phyloP scores from a whole-genome alignment of 192 early-diverging fungal genomes.

The Linnemannia hyalina region DNA sequence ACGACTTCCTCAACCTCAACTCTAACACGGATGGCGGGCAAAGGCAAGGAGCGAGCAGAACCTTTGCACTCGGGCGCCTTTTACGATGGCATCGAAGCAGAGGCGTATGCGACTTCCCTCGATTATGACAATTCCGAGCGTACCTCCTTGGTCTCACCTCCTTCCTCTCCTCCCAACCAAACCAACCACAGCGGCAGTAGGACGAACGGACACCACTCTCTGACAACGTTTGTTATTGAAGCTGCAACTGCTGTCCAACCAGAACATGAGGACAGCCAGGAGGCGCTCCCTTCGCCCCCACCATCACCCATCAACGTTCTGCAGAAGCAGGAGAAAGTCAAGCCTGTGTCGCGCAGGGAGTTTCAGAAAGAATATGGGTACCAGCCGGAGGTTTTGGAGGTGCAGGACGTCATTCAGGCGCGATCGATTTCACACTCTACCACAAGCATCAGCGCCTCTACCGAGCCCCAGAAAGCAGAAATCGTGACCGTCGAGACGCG shows the following conservation, averaged over 20 bases:
- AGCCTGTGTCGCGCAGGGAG: background rate
- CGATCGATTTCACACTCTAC: background rate
- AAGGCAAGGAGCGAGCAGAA: slow-evolving; percentile 25
- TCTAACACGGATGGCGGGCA: background rate
- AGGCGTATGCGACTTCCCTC: background rate
- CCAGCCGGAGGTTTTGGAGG: background rate
- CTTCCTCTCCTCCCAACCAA: slow-evolving; percentile 21
- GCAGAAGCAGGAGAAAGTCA: background rate
- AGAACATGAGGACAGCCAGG: background rate
- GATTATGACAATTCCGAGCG: background rate
- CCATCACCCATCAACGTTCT: slow-evolving; percentile 21
- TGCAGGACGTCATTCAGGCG: background rate
- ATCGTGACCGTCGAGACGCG: background rate
- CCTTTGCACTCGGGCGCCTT: background rate
- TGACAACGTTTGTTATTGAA: background rate
- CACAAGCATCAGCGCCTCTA: background rate
- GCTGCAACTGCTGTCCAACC: background rate
- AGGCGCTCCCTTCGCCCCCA: slow-evolving; percentile 35
- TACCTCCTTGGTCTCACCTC: slow-evolving; percentile 5
- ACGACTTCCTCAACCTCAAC: slow-evolving; percentile 6
- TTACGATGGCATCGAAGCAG: background rate
- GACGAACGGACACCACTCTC: background rate
- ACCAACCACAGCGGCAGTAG: background rate
- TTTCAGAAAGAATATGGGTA: background rate
- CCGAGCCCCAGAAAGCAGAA: too few species aligned